These are phyloP conservation scores for Lantana camara DNA, from an alignment of 257 asterid species.

Conservation along the genomic window DNA sequence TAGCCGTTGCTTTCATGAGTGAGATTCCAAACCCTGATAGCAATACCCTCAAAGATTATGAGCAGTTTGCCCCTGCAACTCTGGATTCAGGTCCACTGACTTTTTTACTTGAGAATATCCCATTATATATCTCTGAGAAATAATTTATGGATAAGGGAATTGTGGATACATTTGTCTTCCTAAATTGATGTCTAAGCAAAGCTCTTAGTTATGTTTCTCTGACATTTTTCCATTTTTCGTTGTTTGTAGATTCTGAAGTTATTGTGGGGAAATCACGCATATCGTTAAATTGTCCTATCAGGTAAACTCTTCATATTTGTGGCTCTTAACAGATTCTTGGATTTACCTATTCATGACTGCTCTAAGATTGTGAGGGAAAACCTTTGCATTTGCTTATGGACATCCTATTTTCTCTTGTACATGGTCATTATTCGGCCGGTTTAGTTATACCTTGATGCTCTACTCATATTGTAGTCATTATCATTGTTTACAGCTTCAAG, in stretches of 20 bases:
- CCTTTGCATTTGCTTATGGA: neutral
- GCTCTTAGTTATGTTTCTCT: slow-evolving; percentile 28
- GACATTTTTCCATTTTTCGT: slow-evolving; percentile 6
- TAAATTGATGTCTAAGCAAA: slow-evolving; percentile 3
- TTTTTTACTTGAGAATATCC: slow-evolving; percentile 13
- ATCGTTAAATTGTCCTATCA: slow-evolving; percentile 90
- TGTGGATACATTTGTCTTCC: neutral
- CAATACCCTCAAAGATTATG: slow-evolving; percentile 58
- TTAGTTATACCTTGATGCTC: too few species aligned
- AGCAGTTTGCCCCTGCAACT: slow-evolving; percentile 58
- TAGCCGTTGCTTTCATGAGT: slow-evolving; percentile 72
- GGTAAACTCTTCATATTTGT: slow-evolving; percentile 49
- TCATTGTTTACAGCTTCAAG: slow-evolving; percentile 65
- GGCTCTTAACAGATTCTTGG: slow-evolving; percentile 10
- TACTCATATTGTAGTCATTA: slow-evolving; percentile 21
- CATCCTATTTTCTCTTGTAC: neutral
- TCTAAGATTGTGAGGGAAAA: slow-evolving; percentile 4
- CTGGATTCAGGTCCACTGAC: slow-evolving; percentile 70
- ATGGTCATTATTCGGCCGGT: too few species aligned
- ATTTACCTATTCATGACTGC: slow-evolving; percentile 12
- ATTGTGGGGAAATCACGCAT: slow-evolving; percentile 88
- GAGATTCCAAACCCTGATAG: slow-evolving; percentile 49
- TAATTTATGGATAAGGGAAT: slow-evolving; percentile 9
- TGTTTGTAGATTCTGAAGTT: slow-evolving; percentile 71
- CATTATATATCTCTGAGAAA: slow-evolving; percentile 15